Conservation (phyloP, 768 basidiomycete species). For the Mycena amicta region DNA sequence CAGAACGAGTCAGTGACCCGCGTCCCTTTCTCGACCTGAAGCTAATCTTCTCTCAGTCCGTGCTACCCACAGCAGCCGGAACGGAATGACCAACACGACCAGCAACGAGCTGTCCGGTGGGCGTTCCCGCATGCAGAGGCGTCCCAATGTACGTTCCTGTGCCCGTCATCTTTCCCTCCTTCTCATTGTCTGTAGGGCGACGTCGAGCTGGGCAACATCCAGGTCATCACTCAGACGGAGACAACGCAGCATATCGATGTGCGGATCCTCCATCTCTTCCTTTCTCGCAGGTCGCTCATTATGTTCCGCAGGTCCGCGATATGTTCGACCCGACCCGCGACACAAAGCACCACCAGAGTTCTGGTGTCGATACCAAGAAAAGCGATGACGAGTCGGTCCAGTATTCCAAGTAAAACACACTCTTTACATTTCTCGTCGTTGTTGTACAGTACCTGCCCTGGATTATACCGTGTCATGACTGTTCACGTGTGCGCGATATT, state of each 20-base stretch:
- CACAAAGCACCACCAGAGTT: background rate
- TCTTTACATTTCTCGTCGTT: too few species aligned
- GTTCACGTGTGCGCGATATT: too few species aligned
- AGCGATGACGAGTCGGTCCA: constrained; percentile 12
- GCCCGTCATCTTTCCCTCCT: background rate
- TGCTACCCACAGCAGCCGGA: constrained; percentile 9
- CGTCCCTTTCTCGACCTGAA: background rate
- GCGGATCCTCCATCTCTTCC: too few species aligned
- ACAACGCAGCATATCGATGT: constrained; percentile 30
- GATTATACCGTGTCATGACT: too few species aligned
- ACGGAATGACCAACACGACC: constrained; percentile 14
- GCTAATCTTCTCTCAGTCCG: constrained; percentile 18
- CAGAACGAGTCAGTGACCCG: background rate
- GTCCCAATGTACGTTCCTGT: constrained; percentile 1
- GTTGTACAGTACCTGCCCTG: too few species aligned
- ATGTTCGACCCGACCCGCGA: constrained; percentile 14
- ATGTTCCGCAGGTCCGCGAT: too few species aligned
- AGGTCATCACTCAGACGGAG: constrained; percentile 29
- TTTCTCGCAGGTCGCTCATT: too few species aligned
- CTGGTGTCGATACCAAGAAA: constrained; percentile 5
- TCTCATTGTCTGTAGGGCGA: constrained; percentile 10
- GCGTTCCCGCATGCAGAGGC: constrained; percentile 7
- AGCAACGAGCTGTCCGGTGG: constrained; percentile 20
- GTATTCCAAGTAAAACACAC: background rate
- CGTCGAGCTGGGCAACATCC: constrained; percentile 26